Percentiles rank a stretch among this genome's conserved stretches.
phyloP scores from a whole-genome alignment of 805 yeast genomes.

The Zygoascus flipseniorum region DNA sequence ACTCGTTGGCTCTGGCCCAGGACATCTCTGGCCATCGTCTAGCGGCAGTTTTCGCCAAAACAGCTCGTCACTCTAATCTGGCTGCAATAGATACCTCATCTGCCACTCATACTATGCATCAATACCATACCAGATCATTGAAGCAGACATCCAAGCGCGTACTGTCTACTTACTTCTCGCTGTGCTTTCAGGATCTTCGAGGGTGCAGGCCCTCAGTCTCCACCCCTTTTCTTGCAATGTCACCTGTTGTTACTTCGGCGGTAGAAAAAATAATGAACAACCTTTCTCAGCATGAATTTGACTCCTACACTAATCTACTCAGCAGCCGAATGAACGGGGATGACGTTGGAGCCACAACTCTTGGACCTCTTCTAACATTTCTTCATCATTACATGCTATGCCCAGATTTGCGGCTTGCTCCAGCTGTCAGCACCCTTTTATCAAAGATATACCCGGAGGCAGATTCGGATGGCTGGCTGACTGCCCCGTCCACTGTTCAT shows the following conservation, averaged over 20 bases:
- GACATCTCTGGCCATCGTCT: background rate
- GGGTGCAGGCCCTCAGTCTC: background rate
- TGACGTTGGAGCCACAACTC: background rate
- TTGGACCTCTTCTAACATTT: constrained; percentile 5
- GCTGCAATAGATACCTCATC: background rate
- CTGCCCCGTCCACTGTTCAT: constrained; percentile 14
- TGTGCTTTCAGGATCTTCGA: background rate
- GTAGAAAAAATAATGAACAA: constrained; percentile 3
- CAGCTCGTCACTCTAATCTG: background rate
- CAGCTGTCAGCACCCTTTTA: constrained; percentile 9
- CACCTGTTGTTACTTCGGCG: background rate
- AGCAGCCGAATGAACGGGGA: background rate
- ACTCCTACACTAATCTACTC: background rate
- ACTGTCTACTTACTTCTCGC: background rate
- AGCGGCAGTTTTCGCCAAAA: background rate
- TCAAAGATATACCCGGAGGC: constrained; percentile 12
- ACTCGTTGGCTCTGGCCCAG: background rate
- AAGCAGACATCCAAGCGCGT: background rate
- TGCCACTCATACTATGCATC: background rate
- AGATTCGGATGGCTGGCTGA: constrained; percentile 16
- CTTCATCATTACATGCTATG: constrained; percentile 7
- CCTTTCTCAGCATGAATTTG: constrained; percentile 2
- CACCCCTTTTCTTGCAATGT: background rate
- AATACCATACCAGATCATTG: background rate
- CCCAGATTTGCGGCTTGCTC: constrained; percentile 12